A percentile compares a stretch with the other conserved stretches of the same genome.
Evolutionary conservation across 2,329 filamentous ascomycete genomes (phyloP).

Genomic region (Aspergillus sclerotialis): DNA sequence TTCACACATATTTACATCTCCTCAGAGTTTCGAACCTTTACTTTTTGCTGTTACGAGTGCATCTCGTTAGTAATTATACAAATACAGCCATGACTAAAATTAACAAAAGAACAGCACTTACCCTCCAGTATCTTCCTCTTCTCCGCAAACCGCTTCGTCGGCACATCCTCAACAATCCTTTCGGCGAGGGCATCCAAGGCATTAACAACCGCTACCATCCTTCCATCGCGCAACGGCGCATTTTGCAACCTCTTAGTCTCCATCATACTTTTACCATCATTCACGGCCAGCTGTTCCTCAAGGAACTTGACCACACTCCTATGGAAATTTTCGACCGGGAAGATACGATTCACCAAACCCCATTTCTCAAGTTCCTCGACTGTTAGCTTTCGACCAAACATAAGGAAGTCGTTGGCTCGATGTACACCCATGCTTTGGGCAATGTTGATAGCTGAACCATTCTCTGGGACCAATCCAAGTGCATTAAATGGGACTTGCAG

Average conservation of each 20-base stretch:
- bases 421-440: constrained; percentile 44
- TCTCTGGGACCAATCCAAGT: constrained; percentile 44
- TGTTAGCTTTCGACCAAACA: constrained; percentile 43
- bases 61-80: too few species aligned
- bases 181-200: constrained; percentile 43
- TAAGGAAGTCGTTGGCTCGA: constrained; percentile 46
- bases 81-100: too few species aligned
- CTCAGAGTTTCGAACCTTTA: too few species aligned
- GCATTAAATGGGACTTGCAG: constrained; percentile 45
- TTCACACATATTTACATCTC: too few species aligned
- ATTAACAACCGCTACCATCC: constrained; percentile 43
- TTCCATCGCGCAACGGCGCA: constrained; percentile 35
- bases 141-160: constrained; percentile 36
- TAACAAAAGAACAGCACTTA: too few species aligned
- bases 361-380: constrained; percentile 37
- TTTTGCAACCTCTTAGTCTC: constrained; percentile 47
- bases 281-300: constrained; percentile 35
- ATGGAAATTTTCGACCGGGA: constrained; percentile 37
- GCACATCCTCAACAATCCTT: constrained; percentile 43
- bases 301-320: constrained; percentile 35
- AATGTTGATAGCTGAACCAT: constrained; percentile 41
- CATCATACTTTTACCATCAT: constrained; percentile 48
- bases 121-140: too few species aligned
- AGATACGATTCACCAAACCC: constrained; percentile 43
- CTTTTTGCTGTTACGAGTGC: too few species aligned